phyloP scores from a whole-genome alignment of 108 stramenopile genomes.

The Fragilariopsis cylindrus region DNA sequence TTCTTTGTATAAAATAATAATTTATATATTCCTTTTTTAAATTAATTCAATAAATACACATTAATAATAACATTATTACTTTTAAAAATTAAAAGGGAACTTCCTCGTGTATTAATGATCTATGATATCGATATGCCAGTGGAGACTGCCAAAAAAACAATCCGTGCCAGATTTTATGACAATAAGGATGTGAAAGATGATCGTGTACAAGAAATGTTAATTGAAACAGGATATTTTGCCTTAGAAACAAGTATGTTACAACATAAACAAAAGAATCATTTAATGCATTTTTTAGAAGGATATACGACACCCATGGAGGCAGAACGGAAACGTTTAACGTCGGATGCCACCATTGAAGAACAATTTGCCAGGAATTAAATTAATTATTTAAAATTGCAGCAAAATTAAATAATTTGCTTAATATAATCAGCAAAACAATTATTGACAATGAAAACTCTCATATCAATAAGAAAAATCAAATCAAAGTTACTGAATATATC shows the following conservation, averaged over 20 bases:
- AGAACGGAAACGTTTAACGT: constrained; percentile 64
- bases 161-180: constrained; percentile 71
- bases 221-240: constrained; percentile 90
- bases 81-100: constrained; percentile 47
- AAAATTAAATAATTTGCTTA: no score
- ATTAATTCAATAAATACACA: not conserved
- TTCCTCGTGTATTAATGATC: constrained; percentile 87
- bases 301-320: constrained; percentile 57
- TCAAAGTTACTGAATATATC: no score
- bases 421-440: no score
- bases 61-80: not conserved
- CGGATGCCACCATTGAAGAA: constrained; percentile 58
- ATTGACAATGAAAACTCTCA: no score
- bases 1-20: not conserved
- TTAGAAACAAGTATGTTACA: constrained; percentile 90
- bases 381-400: no score
- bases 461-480: no score
- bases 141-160: constrained; percentile 56
- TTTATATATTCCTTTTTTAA: not conserved
- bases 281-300: constrained; percentile 82
- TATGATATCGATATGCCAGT: constrained; percentile 89
- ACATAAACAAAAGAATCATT: constrained; percentile 89
- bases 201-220: constrained; percentile 78
- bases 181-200: constrained; percentile 74
- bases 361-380: constrained; percentile 63